Evolutionary conservation across 2,329 filamentous ascomycete species (phyloP), one percentile per base, ranked within the genome.

Genomic region (Stagonosporopsis chrysanthemi): DNA sequence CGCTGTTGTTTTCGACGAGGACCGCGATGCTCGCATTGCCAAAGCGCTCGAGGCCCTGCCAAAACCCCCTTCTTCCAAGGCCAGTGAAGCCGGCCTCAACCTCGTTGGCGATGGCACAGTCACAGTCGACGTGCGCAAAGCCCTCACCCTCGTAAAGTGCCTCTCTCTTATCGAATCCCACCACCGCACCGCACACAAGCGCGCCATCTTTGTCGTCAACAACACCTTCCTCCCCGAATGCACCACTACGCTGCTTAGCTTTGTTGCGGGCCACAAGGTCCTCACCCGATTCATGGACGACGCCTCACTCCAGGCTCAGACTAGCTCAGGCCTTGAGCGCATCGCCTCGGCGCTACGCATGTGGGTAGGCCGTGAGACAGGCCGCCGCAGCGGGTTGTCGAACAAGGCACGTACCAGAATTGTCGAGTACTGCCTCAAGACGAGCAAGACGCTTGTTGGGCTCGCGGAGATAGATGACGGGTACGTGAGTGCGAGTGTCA

Each of bases 111-210:
- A 85, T 60, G 82, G 82, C 0, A 85, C 84, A 1, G 79, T 85
- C 1, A 81, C 84, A 2, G 78, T 81, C 5, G 86, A 88, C 57
- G 81, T 88, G 11, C 79, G 79, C 49, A 83, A 83, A 49, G 83
- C 84, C 4, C 80, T 87, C 36, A 84, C 84, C 6, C 80, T 86
- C 40, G 84, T 85, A 11, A 86, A 87, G 74, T 84, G 86, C 54
- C 80, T 84, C 1, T 79, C 81, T 3, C 80, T 86, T 9, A 72
- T 82, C 41, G 77, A 79, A 4, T 78, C 68, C 58, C 70, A 72
- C 61, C 65, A 66, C 19, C 52, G 58, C 2, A 58, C 72, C 23
- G 77, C 78, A 8, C 77, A 73, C 23, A 61, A 67, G 19, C 73
- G 76, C 15, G 79, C 80, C 11, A 66, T 74, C 23, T 70, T 67